These are phyloP conservation scores for Yamadazyma dendronema DNA, from an alignment of 1,139 yeast species.

Conservation along the genomic window DNA sequence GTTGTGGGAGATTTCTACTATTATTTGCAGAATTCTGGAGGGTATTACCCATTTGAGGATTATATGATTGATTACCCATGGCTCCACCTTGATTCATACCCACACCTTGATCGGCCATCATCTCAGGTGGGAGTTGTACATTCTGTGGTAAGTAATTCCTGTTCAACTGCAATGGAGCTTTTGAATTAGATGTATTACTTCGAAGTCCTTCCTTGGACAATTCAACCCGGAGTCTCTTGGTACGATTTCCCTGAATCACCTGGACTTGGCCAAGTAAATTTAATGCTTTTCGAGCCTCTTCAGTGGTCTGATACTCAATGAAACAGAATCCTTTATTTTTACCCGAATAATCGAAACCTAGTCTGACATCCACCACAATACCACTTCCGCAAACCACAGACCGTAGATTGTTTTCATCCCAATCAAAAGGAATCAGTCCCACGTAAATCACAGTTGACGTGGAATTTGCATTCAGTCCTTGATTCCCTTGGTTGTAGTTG, in stretches of 20 bases:
- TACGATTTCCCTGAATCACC: slow-evolving; percentile 22
- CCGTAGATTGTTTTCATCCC: slow-evolving; percentile 56
- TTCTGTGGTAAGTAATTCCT: slow-evolving; percentile 49
- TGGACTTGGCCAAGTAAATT: slow-evolving; percentile 42
- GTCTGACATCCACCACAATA: slow-evolving; percentile 57
- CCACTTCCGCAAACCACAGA: slow-evolving; percentile 68
- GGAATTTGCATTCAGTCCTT: slow-evolving; percentile 3
- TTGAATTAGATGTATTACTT: slow-evolving; percentile 27
- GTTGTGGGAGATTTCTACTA: slow-evolving; percentile 39
- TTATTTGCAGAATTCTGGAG: not conserved
- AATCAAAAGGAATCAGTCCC: slow-evolving; percentile 65
- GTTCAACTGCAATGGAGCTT: slow-evolving; percentile 41
- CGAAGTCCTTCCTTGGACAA: slow-evolving; percentile 61
- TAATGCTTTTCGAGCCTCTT: slow-evolving; percentile 52
- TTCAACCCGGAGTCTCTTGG: slow-evolving; percentile 51
- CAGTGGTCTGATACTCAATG: slow-evolving; percentile 53
- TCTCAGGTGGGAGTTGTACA: slow-evolving; percentile 54
- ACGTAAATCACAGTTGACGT: slow-evolving; percentile 46
- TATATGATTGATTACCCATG: too few relatives aligned
- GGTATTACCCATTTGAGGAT: not conserved
- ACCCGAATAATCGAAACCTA: slow-evolving; percentile 61
- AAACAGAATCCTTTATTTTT: slow-evolving; percentile 66
- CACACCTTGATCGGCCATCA: slow-evolving; percentile 25
- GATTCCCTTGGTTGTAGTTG: not conserved
- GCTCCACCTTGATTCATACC: too few relatives aligned